phyloP scores from a whole-genome alignment of 495 filamentous ascomycete genomes.

The Daldinia grandis region DNA sequence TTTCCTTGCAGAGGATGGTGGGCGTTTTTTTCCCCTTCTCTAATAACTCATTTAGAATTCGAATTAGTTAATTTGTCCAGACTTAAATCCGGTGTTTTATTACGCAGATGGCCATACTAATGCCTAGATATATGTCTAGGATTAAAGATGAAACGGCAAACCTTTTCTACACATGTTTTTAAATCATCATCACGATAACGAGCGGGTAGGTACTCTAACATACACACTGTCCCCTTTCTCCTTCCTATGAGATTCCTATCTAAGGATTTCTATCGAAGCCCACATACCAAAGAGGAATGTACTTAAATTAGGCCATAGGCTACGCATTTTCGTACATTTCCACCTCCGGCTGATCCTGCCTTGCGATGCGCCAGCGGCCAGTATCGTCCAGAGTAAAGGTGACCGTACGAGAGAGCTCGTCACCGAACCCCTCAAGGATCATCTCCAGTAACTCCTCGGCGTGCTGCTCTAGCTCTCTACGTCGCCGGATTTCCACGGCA shows the following conservation, averaged over 20 bases:
- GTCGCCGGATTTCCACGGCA: slow-evolving; percentile 32
- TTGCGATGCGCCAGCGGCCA: slow-evolving; percentile 47
- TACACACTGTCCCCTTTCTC: background rate
- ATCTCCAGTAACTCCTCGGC: slow-evolving; percentile 35
- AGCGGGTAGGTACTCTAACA: too few species aligned
- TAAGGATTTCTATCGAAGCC: background rate
- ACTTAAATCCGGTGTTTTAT: background rate
- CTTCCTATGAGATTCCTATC: background rate
- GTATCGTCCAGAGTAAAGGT: slow-evolving; percentile 33
- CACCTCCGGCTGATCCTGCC: slow-evolving; percentile 37
- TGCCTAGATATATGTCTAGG: background rate
- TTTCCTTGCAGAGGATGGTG: too few species aligned
- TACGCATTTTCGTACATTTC: slow-evolving; percentile 31
- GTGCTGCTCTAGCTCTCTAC: slow-evolving; percentile 29
- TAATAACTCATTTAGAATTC: background rate
- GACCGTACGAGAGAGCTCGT: background rate
- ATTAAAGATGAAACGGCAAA: background rate
- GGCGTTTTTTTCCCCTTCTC: too few species aligned
- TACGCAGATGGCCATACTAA: background rate
- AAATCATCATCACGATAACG: background rate
- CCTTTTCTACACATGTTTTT: background rate
- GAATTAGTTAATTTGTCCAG: background rate
- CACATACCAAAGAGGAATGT: background rate
- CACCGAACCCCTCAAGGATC: slow-evolving; percentile 35
- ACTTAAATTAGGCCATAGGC: background rate